Conservation (phyloP, 345 rosid species). For the Populus ilicifolia region DNA sequence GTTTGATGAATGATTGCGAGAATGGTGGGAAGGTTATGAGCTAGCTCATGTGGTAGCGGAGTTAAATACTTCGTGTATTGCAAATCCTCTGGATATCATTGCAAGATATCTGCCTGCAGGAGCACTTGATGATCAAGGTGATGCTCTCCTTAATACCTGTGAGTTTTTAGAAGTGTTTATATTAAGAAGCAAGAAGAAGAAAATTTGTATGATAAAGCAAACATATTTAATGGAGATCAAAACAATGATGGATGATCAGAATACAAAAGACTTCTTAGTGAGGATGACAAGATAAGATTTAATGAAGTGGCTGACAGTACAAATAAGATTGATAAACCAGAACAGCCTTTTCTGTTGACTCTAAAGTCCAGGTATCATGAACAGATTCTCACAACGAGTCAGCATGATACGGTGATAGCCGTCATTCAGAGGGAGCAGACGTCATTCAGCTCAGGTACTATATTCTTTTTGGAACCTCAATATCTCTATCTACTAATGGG, state of each 20-base stretch:
- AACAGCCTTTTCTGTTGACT: slow-evolving; percentile 23
- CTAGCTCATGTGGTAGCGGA: slow-evolving; percentile 27
- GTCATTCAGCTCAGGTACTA: background rate
- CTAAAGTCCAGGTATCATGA: slow-evolving; percentile 31
- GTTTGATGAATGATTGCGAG: slow-evolving; percentile 78
- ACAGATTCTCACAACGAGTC: slow-evolving; percentile 41
- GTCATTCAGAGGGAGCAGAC: background rate
- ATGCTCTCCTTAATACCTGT: slow-evolving; percentile 13
- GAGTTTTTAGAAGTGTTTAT: slow-evolving; percentile 17
- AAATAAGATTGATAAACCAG: slow-evolving; percentile 14
- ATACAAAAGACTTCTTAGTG: slow-evolving; percentile 21
- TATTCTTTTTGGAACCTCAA: background rate
- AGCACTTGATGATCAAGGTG: slow-evolving; percentile 27
- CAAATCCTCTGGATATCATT: slow-evolving; percentile 63
- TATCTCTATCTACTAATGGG: slow-evolving; percentile 3
- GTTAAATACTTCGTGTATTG: slow-evolving; percentile 26
- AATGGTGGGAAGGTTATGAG: slow-evolving; percentile 69
- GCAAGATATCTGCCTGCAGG: slow-evolving; percentile 49
- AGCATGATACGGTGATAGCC: slow-evolving; percentile 53
- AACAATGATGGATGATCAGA: slow-evolving; percentile 22
- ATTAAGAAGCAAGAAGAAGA: slow-evolving; percentile 19
- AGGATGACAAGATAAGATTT: slow-evolving; percentile 21
- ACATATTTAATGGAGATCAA: slow-evolving; percentile 21
- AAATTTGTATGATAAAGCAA: slow-evolving; percentile 14
- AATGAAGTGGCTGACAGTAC: slow-evolving; percentile 17